phyloP scores from a whole-genome alignment of 2,329 filamentous ascomycete species.

The Venturia pyrina region DNA sequence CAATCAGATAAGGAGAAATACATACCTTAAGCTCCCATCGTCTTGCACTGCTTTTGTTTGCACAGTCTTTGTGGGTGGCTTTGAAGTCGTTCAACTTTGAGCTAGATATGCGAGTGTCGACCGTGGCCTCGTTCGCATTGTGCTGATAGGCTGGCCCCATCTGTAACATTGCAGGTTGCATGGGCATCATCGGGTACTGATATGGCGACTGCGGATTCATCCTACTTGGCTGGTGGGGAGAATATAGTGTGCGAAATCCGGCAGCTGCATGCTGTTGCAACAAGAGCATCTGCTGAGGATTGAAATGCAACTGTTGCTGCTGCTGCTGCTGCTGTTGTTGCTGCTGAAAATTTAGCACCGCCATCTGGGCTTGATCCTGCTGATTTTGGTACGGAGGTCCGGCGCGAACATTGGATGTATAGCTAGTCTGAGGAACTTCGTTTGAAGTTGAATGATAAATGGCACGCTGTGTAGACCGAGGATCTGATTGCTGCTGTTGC shows the following conservation, averaged over 20 bases:
- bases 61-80: slow-evolving; percentile 48
- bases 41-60: slow-evolving; percentile 40
- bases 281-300: slow-evolving; percentile 22
- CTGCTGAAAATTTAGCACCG: not conserved
- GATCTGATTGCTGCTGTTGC: slow-evolving; percentile 18
- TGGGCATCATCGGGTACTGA: slow-evolving; percentile 17
- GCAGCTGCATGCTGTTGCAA: not conserved
- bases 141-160: slow-evolving; percentile 22
- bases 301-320: slow-evolving; percentile 29
- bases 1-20: not conserved
- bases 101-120: slow-evolving; percentile 48
- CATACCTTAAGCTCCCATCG: slow-evolving; percentile 63
- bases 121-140: slow-evolving; percentile 30
- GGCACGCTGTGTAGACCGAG: not conserved
- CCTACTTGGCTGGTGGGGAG: not conserved
- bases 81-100: slow-evolving; percentile 71
- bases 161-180: slow-evolving; percentile 21
- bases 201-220: not conserved
- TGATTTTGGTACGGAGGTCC: not conserved
- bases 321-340: not conserved
- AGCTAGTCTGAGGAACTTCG: not conserved
- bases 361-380: not conserved
- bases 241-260: not conserved
- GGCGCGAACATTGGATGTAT: not conserved
- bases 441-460: not conserved